Evolutionary conservation across 2,329 filamentous ascomycete genomes (phyloP), one percentile per base, ranked within the genome.

Genomic region (Dendryphion nanum): DNA sequence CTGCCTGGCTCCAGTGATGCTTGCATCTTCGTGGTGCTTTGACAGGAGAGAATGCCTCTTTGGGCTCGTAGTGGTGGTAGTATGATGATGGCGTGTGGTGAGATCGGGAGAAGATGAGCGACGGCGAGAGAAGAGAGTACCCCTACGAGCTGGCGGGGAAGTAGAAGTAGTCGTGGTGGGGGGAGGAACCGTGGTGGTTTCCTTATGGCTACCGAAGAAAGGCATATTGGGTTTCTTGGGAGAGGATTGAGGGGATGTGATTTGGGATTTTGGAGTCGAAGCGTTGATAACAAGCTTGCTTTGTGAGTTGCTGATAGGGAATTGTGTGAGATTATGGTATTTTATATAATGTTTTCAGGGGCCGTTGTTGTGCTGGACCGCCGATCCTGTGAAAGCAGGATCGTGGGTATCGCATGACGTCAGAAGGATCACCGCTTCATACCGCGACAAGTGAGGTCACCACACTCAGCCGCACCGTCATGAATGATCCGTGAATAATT

Each of bases 1-100:
- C 63, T 85, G 77, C 4, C 78, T 71, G 0, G 83, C 83, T 16
- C 75, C 70, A 1, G 75, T 53, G 54, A 86, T 85, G 46, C 71
- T 76, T 0, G 81, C 78, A 62, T 86, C 83, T 45, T 82, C 72
- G 3, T 48, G 68, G 33, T 65, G 53, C 43, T 67, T 62, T 48
- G 64, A 69, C 48, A 76, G 69, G 6, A 37, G 8, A 3, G 53
- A 50, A 38, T 55, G 56, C 13, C 55, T 55, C 20, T 57, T 61
- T 16, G 53, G 57, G 15, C 54, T 49, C 10, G 47, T 47, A 4
- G 53, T 45, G 12, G 51, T 47, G 20, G 55, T 55, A 4, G 50
- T 51, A 26, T 8, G 10, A 10, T 8, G n/a, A 26, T 26, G 23
- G 0, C 55, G 47, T 18, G 46, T 45, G 48, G 53, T 37, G 38